Evolutionary conservation across 1,284 basidiomycete genomes (phyloP).

Genomic region (Ustilago curta): DNA sequence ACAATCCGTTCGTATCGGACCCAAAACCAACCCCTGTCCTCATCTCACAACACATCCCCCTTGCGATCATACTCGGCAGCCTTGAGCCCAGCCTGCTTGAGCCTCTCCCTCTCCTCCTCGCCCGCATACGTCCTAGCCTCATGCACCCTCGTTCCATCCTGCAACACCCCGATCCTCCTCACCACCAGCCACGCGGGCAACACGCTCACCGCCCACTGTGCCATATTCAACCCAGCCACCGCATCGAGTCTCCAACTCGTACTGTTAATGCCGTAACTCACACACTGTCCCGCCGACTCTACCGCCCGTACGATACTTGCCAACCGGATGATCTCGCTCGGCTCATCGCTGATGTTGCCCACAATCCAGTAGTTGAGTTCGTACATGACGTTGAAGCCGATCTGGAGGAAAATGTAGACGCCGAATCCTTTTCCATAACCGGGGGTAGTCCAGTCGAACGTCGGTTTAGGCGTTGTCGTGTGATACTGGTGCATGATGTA

Average conservation of each 20-base stretch:
- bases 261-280: constrained; percentile 65
- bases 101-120: constrained; percentile 41
- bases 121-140: constrained; percentile 50
- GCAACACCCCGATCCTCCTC: constrained; percentile 52
- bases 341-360: constrained; percentile 46
- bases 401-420: constrained; percentile 64
- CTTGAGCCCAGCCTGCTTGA: constrained; percentile 30
- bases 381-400: constrained; percentile 59
- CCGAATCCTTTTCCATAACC: constrained; percentile 64
- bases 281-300: constrained; percentile 65
- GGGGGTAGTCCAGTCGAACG: constrained; percentile 59
- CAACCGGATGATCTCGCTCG: constrained; percentile 61
- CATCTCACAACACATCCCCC: constrained; percentile 21
- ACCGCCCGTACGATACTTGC: constrained; percentile 63
- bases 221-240: constrained; percentile 65
- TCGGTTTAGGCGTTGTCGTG: constrained; percentile 40
- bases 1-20: neutral
- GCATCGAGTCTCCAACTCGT: constrained; percentile 58
- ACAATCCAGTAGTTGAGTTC: constrained; percentile 65
- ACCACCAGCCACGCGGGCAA: constrained; percentile 63
- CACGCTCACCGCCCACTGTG: constrained; percentile 56
- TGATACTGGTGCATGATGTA: constrained; percentile 61
- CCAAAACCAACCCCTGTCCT: neutral
- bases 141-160: constrained; percentile 53
- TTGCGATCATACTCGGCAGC: constrained; percentile 37